Evolutionary conservation across 768 basidiomycete genomes (phyloP).

Genomic region (Kwoniella shandongensis): DNA sequence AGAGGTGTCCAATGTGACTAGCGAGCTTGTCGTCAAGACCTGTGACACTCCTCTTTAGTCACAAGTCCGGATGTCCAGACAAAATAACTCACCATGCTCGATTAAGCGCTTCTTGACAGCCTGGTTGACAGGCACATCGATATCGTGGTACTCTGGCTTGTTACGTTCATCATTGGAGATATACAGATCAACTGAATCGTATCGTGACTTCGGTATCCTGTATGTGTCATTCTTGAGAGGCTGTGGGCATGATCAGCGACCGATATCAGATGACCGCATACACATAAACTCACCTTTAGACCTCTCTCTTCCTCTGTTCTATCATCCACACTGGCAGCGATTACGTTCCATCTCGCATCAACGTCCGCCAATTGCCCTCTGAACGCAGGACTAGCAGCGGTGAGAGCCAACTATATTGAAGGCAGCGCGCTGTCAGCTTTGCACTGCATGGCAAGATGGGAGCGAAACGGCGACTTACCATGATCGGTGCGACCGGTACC

Average conservation of each 20-base stretch:
- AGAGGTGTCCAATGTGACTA: constrained; percentile 89
- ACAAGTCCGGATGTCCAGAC: not conserved
- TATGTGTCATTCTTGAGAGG: constrained; percentile 73
- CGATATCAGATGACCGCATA: not conserved
- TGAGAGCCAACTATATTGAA: constrained; percentile 73
- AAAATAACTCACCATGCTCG: constrained; percentile 65
- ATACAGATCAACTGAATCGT: constrained; percentile 93
- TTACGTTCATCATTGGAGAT: constrained; percentile 83
- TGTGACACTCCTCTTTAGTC: constrained; percentile 46
- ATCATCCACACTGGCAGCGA: constrained; percentile 97
- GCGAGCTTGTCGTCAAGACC: constrained; percentile 83
- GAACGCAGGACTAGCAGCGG: constrained; percentile 92
- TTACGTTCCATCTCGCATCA: constrained; percentile 98
- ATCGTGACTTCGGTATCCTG: constrained; percentile 91
- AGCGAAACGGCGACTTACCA: constrained; percentile 67
- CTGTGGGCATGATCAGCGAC: constrained; percentile 44
- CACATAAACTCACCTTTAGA: constrained; percentile 61
- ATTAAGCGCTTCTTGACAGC: constrained; percentile 70
- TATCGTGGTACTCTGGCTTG: constrained; percentile 92
- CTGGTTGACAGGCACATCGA: constrained; percentile 72
- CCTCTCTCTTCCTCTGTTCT: constrained; percentile 94
- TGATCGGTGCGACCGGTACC: constrained; percentile 89
- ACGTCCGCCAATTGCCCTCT: constrained; percentile 93
- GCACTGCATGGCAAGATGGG: too few species aligned
- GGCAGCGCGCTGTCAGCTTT: not conserved